phyloP scores from a whole-genome alignment of 805 yeast species.

The Cyberlindnera saturnus region DNA sequence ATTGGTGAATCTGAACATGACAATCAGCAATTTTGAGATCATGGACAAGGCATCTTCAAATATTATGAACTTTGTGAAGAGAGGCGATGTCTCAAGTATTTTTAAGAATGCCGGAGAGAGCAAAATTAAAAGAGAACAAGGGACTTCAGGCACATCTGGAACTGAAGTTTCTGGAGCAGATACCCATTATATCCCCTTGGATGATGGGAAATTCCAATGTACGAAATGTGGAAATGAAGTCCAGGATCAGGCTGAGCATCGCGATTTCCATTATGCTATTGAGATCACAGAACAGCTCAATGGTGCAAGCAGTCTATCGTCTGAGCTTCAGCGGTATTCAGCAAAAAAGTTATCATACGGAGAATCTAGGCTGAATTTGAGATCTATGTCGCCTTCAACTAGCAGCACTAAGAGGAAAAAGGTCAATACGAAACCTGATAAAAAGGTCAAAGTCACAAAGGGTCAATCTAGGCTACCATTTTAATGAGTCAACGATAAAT shows the following conservation, averaged over 20 bases:
- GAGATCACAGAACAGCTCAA: slow-evolving; percentile 41
- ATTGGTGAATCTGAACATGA: slow-evolving; percentile 42
- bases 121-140: neutral
- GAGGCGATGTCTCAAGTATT: slow-evolving; percentile 7
- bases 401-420: neutral
- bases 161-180: neutral
- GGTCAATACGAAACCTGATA: slow-evolving; percentile 1
- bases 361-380: slow-evolving; percentile 3
- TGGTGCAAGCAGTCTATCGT: slow-evolving; percentile 22
- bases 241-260: slow-evolving; percentile 36
- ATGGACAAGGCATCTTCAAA: slow-evolving; percentile 18
- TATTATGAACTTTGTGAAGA: slow-evolving; percentile 18
- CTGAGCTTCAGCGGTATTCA: slow-evolving; percentile 8
- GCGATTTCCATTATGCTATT: slow-evolving; percentile 48
- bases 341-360: slow-evolving; percentile 6
- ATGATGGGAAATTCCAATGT: slow-evolving; percentile 5
- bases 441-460: slow-evolving; percentile 11
- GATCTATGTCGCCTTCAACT: slow-evolving; percentile 1
- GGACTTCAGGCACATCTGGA: neutral
- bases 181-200: neutral
- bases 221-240: slow-evolving; percentile 12
- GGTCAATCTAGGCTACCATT: slow-evolving; percentile 22
- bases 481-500: slow-evolving; percentile 1
- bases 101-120: slow-evolving; percentile 3
- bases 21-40: slow-evolving; percentile 48